These are phyloP conservation scores for Fusarium sp. DNA, from an alignment of 2,329 filamentous ascomycete genomes.

Conservation along the genomic window DNA sequence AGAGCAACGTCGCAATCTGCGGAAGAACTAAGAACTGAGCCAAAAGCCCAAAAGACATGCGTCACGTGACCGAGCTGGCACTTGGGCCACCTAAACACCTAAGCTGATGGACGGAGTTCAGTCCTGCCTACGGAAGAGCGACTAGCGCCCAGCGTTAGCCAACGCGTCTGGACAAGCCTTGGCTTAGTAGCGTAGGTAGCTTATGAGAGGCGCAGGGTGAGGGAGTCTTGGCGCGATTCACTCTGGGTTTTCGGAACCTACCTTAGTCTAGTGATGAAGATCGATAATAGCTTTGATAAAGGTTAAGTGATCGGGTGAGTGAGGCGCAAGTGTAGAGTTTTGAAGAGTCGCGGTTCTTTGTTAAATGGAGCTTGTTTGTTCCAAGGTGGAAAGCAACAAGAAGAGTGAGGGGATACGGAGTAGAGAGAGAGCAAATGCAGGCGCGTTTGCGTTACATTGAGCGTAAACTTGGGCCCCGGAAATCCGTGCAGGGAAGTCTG, in stretches of 20 bases:
- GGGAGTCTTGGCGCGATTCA: constrained; percentile 1
- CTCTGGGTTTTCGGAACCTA: not conserved
- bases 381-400: not conserved
- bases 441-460: constrained; percentile 18
- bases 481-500: not conserved
- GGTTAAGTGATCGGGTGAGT: not conserved
- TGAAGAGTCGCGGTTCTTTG: not conserved
- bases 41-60: constrained; percentile 35
- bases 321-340: constrained; percentile 5
- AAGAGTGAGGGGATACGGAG: not conserved
- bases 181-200: not conserved
- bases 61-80: constrained; percentile 35
- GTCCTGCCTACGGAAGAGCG: not conserved
- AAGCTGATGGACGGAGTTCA: constrained; percentile 26
- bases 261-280: not conserved
- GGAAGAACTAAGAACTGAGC: constrained; percentile 37
- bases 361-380: constrained; percentile 10
- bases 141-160: not conserved
- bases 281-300: not conserved
- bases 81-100: constrained; percentile 36
- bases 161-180: constrained; percentile 20
- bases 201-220: not conserved
- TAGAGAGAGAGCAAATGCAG: not conserved
- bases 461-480: constrained; percentile 3
- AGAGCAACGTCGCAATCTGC: constrained; percentile 44